phyloP scores from a whole-genome alignment of 495 filamentous ascomycete species.

The Xylaria palmicola region DNA sequence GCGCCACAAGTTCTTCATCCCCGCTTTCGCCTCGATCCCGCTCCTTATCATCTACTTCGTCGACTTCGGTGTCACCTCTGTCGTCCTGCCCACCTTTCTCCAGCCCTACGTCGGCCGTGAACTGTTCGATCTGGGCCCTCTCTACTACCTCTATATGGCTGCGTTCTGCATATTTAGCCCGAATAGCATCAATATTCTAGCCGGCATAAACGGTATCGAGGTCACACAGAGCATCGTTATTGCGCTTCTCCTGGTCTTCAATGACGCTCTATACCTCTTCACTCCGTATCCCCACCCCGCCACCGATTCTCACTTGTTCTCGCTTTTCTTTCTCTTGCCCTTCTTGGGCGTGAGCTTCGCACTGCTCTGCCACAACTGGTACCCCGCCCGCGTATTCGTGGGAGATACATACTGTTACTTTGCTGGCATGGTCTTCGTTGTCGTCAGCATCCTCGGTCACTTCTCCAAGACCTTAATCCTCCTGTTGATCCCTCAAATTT shows the following conservation, averaged over 20 bases:
- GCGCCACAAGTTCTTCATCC: constrained; percentile 98
- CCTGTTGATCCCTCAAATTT: constrained; percentile 88
- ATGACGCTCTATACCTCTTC: constrained; percentile 78
- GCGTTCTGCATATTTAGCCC: constrained; percentile 92
- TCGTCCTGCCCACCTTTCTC: constrained; percentile 83
- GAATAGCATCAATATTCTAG: constrained; percentile 98
- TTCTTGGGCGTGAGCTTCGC: constrained; percentile 91
- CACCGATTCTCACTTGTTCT: constrained; percentile 93
- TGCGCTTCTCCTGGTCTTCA: constrained; percentile 75
- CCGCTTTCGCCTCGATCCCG: constrained; percentile 88
- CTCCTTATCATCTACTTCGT: constrained; percentile 97
- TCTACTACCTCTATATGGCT: constrained; percentile 98
- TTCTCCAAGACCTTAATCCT: constrained; percentile 96
- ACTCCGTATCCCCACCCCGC: constrained; percentile 86
- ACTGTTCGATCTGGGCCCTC: constrained; percentile 78
- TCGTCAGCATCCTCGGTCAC: constrained; percentile 93
- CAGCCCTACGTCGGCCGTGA: constrained; percentile 77
- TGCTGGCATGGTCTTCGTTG: constrained; percentile 97
- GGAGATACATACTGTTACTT: constrained; percentile 99
- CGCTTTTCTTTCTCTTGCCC: constrained; percentile 87
- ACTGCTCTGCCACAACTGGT: constrained; percentile 91
- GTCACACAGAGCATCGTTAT: constrained; percentile 93
- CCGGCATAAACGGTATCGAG: constrained; percentile 96
- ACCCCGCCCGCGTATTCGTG: constrained; percentile 90
- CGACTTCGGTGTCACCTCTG: constrained; percentile 89